Evolutionary conservation across 2,329 filamentous ascomycete genomes (phyloP), one percentile per base, ranked within the genome.

Genomic region (Colletotrichum lini): DNA sequence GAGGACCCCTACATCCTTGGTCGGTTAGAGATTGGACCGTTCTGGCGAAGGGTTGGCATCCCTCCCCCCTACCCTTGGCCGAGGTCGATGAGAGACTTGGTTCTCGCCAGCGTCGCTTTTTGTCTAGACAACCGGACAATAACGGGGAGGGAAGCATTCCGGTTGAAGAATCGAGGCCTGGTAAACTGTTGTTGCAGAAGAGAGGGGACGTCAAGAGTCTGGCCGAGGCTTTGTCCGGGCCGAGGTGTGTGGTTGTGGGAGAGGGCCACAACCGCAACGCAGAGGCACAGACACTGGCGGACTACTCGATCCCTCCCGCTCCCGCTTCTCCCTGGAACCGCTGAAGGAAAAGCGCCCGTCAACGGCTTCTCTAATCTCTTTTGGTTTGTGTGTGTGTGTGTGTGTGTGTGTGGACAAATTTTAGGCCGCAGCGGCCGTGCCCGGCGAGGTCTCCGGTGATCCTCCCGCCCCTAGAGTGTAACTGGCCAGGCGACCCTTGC

Each of bases 1-100:
- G 30, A 30, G 7, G 6, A 8, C 35, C 21, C 30, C 40, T 12
- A 47, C 21, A 23, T 38, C 50, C 45, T 18, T 54, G 42, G 21
- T 62, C 67, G n/a, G 40, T 49, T 47, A 38, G 61, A 60, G 62
- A 66, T 70, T 70, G 60, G 30, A 53, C 60, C 40, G 47, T 65
- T 18, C 60, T 45, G 60, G 44, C 7, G 21, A 21, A 23, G 45
- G n/a, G n/a, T 47, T 63, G 40, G 45, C 38, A 58, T 58, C 53
- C 53, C 60, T 53, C 53, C 61, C 53, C 60, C 30, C 40, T 16
- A 8, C 44, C 6, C 18, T 47, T 21, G 18, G 12, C 18, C 1
- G 26, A 60, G n/a, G 8, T 21, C 12, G 50, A n/a, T 15, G 26
- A 26, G 30, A 30, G 10, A 18, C 23, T 56, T 42, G 10, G 62